Percentiles rank a stretch among this genome's conserved stretches.
These are phyloP conservation scores for Salvia hispanica DNA, from an alignment of 257 asterid genomes.

Conservation along the genomic window DNA sequence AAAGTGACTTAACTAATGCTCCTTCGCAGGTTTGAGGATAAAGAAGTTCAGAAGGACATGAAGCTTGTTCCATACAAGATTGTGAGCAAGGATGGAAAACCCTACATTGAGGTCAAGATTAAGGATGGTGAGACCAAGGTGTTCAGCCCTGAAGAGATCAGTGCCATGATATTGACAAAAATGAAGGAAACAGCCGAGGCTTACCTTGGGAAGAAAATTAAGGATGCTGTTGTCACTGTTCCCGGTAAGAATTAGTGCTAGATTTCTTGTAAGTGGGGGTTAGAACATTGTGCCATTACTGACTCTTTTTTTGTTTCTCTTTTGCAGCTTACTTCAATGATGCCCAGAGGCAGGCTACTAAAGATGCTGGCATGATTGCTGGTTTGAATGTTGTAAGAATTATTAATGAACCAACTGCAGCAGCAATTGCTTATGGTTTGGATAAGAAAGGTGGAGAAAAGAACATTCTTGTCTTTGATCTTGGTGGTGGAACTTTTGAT, in stretches of 20 bases:
- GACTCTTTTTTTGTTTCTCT: conserved; percentile 9
- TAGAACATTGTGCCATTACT: conserved; percentile 18
- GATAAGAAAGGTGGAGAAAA: conserved; percentile 94
- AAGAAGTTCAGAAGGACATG: conserved; percentile 90
- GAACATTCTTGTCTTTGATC: conserved; percentile 92
- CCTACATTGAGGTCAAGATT: conserved; percentile 79
- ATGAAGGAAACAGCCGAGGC: conserved; percentile 96
- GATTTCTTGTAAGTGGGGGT: background rate
- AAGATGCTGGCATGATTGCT: conserved; percentile 89
- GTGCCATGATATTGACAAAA: conserved; percentile 88
- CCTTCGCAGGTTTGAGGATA: conserved; percentile 71
- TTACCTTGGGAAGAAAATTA: conserved; percentile 83
- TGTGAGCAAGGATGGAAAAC: conserved; percentile 88
- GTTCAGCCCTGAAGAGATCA: conserved; percentile 93
- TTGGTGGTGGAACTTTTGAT: conserved; percentile 99
- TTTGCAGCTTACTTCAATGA: conserved; percentile 88
- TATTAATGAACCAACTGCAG: conserved; percentile 94
- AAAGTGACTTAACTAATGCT: conserved; percentile 1
- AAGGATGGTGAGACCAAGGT: conserved; percentile 86
- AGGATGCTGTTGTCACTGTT: conserved; percentile 93
- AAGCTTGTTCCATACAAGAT: conserved; percentile 86
- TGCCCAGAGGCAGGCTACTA: conserved; percentile 96
- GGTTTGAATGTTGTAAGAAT: conserved; percentile 91
- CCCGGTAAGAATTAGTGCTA: conserved; percentile 53
- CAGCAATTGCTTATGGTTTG: conserved; percentile 94